Conservation (phyloP, 2,329 filamentous ascomycete species). For the Trichoderma harzianum region DNA sequence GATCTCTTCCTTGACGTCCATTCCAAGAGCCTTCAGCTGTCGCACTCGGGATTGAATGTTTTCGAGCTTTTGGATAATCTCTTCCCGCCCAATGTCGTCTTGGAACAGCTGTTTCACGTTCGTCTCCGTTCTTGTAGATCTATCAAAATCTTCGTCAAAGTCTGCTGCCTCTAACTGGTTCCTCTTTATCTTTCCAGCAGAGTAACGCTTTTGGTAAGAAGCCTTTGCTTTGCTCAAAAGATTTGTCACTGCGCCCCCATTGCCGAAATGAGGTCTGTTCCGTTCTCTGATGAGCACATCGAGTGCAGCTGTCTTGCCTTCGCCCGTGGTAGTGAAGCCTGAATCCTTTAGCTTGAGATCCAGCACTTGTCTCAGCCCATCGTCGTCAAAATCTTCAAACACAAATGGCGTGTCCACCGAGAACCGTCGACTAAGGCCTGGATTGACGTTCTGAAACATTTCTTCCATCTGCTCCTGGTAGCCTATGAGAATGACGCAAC, state of each 20-base stretch:
- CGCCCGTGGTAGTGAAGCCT: constrained; percentile 49
- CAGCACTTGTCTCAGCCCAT: constrained; percentile 57
- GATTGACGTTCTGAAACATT: constrained; percentile 74
- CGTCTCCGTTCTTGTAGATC: constrained; percentile 38
- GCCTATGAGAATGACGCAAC: constrained; percentile 68
- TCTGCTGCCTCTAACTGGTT: constrained; percentile 73
- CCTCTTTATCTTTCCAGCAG: constrained; percentile 31
- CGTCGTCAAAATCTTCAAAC: constrained; percentile 65
- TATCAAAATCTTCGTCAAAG: constrained; percentile 62
- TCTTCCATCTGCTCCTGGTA: constrained; percentile 66
- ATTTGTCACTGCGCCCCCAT: constrained; percentile 70
- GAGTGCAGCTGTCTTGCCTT: constrained; percentile 52
- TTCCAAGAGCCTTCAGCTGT: constrained; percentile 24
- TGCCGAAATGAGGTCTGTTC: constrained; percentile 68
- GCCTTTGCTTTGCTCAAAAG: constrained; percentile 56
- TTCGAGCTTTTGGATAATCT: constrained; percentile 50
- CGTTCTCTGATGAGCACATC: constrained; percentile 60
- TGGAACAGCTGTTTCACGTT: constrained; percentile 55
- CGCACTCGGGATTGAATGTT: constrained; percentile 49
- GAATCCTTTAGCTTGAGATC: constrained; percentile 58
- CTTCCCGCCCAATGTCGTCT: constrained; percentile 56
- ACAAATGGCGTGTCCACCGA: constrained; percentile 59
- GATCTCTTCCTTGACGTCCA: constrained; percentile 40
- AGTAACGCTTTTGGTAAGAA: constrained; percentile 31
- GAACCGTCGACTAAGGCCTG: constrained; percentile 65